Evolutionary conservation across 768 basidiomycete genomes (phyloP), one percentile per base, ranked within the genome.

Genomic region (Boletus eberwhitei): DNA sequence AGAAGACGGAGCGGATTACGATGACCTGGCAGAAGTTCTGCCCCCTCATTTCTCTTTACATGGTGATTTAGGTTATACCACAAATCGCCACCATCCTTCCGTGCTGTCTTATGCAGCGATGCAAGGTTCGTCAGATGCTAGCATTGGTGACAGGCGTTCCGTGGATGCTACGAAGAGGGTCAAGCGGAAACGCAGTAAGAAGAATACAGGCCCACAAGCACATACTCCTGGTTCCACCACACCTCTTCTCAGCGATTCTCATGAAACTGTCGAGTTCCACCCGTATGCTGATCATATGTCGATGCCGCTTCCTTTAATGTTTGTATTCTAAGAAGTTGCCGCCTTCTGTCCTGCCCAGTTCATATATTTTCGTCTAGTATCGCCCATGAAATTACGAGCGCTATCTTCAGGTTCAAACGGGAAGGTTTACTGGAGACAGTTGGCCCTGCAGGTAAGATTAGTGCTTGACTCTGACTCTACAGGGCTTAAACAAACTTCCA

Each of bases 351-450:
- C 9, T 31, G 32, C 56, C 31, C 13, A 52, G 8, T 29, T 34
- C 39, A 38, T 11, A 11, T 11, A 34, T 29, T 57, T 31, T 21
- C 45, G 6, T 44, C 21, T 63, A 90, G 90, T 26, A 87, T 96
- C 58, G 87, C 88, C 3, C 89, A 93, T 70, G 91, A 95, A 67
- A 76, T 97, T 35, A 78, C 81, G 19, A 74, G 83, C 42, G 69
- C 77, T 29, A 68, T 95, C 41, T 93, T 90, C 69, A 73, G 73
- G 49, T 94, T 90, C 71, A 84, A 86, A 65, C 77, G 87, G 36
- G 86, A 90, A 60, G 93, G 92, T 1, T 86, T 86, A 53, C 71
- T 98, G 48, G 95, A 97, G 69, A 86, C 87, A 17, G 86, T 95
- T 56, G 95, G 95, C 34, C 93, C 93, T 13, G 93, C 94, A 29